phyloP scores from a whole-genome alignment of 805 yeast genomes.

The Yarrowia keelungensis region DNA sequence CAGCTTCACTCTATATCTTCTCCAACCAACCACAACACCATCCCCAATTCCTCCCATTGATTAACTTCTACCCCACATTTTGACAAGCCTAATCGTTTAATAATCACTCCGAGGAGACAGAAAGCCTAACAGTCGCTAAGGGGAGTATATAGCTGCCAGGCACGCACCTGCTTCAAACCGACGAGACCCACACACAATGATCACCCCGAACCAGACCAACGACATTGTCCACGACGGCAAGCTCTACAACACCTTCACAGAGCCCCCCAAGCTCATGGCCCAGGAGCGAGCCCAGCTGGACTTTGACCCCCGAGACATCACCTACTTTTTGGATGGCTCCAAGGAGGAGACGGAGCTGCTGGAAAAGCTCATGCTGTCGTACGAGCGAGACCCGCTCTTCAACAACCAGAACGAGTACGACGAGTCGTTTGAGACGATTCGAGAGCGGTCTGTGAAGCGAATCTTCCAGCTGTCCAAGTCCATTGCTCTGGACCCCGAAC shows the following conservation, averaged over 20 bases:
- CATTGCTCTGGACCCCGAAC: conserved; percentile 45
- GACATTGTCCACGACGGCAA: conserved; percentile 31
- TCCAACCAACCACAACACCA: not conserved
- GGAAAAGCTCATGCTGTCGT: conserved; percentile 53
- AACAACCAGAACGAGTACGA: conserved; percentile 57
- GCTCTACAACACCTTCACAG: conserved; percentile 45
- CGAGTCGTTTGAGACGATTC: conserved; percentile 53
- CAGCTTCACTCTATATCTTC: not conserved
- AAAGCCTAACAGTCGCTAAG: conserved; percentile 6
- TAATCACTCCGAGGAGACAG: conserved; percentile 21
- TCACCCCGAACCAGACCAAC: conserved; percentile 14
- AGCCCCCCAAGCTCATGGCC: conserved; percentile 51
- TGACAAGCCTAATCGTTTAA: conserved; percentile 33
- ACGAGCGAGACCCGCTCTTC: conserved; percentile 65
- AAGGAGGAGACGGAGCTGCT: conserved; percentile 51
- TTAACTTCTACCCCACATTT: conserved; percentile 32
- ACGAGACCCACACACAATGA: conserved; percentile 9
- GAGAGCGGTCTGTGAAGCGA: conserved; percentile 50
- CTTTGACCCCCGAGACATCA: conserved; percentile 52
- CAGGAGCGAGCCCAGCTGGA: conserved; percentile 52
- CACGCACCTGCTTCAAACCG: not conserved
- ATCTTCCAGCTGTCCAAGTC: conserved; percentile 47
- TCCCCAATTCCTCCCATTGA: not conserved
- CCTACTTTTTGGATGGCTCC: conserved; percentile 56
- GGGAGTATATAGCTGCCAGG: conserved; percentile 1